Evolutionary conservation across 495 filamentous ascomycete genomes (phyloP).

Genomic region (Hyaloscypha variabilis): DNA sequence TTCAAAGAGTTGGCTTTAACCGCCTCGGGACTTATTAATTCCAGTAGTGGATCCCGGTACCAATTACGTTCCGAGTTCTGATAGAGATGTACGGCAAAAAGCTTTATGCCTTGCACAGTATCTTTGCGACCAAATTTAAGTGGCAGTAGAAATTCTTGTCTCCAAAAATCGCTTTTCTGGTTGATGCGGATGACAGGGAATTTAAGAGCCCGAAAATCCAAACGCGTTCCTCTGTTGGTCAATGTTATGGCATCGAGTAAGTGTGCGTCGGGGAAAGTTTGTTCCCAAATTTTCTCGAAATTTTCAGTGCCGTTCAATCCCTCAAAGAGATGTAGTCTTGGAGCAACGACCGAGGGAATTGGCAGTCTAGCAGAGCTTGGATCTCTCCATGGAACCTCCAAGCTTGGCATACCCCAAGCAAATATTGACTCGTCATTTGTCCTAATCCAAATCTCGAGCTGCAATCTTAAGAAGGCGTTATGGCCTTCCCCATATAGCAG

Average conservation of each 20-base stretch:
- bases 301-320: conserved; percentile 4
- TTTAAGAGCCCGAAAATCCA: background rate
- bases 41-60: background rate
- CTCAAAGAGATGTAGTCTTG: background rate
- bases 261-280: conserved; percentile 7
- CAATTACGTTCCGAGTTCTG: background rate
- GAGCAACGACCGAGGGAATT: conserved; percentile 1
- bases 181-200: background rate
- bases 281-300: background rate
- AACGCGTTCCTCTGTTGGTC: background rate
- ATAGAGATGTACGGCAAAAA: background rate
- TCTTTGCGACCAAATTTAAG: background rate
- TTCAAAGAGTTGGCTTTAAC: conserved; percentile 1
- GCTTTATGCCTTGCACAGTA: background rate
- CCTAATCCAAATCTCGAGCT: conserved; percentile 31
- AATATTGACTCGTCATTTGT: conserved; percentile 14
- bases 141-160: background rate
- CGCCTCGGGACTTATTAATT: background rate
- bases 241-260: conserved; percentile 29
- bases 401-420: conserved; percentile 8
- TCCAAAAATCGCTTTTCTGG: background rate
- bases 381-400: background rate
- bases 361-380: background rate
- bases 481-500: conserved; percentile 36
- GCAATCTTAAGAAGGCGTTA: conserved; percentile 33